Conservation (phyloP, 345 rosid species). For the Eucalyptus cloeziana region DNA sequence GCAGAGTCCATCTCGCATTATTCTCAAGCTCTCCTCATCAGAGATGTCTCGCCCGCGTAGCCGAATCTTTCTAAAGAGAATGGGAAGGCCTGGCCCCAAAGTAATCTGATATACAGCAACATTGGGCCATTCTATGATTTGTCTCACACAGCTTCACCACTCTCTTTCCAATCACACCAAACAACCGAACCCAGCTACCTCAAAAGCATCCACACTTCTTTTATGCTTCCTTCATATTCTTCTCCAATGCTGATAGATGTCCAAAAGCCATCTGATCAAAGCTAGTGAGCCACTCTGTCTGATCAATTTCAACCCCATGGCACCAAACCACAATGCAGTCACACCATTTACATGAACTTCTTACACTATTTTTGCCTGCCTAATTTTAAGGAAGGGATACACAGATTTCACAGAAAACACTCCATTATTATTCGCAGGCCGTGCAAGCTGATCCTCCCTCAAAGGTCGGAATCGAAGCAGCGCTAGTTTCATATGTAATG, state of each 20-base stretch:
- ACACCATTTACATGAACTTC: not conserved
- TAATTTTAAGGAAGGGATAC: not conserved
- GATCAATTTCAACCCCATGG: not conserved
- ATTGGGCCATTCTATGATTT: not conserved
- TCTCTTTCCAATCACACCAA: not conserved
- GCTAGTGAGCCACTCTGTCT: not conserved
- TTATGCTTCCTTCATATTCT: not conserved
- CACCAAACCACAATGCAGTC: not conserved
- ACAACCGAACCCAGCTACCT: not conserved
- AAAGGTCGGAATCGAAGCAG: not conserved
- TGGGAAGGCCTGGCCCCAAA: not conserved
- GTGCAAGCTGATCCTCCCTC: not conserved
- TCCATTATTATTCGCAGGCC: not conserved
- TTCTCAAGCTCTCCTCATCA: not conserved
- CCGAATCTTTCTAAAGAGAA: not conserved
- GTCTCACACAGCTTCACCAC: not conserved
- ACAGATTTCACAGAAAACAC: not conserved
- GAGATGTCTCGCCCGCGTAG: rapidly evolving
- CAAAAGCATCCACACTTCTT: not conserved
- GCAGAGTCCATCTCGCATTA: no score
- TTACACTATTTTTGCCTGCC: not conserved
- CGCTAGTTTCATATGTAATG: not conserved
- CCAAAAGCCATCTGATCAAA: not conserved
- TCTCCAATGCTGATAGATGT: not conserved
- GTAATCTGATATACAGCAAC: not conserved